Conservation (phyloP, 2,329 filamentous ascomycete genomes). For the Pyrenochaeta sp. region DNA sequence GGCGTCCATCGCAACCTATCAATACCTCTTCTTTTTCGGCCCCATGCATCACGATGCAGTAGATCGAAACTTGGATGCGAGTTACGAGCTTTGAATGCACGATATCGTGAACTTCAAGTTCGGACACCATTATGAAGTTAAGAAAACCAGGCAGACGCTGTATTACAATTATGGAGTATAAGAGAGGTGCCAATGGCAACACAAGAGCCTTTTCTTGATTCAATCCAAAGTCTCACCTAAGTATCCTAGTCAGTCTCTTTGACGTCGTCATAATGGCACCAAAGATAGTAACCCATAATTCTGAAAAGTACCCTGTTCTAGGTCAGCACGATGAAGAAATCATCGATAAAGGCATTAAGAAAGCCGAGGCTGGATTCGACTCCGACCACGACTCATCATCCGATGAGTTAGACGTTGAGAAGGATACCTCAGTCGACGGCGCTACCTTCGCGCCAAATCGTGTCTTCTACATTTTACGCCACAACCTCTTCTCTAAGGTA, state of each 20-base stretch:
- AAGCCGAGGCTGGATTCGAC: too few species aligned
- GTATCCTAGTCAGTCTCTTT: neutral
- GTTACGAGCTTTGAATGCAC: slow-evolving; percentile 2
- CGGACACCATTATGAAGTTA: neutral
- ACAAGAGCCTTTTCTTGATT: neutral
- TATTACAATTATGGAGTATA: neutral
- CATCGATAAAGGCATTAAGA: too few species aligned
- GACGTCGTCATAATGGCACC: neutral
- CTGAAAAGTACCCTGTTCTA: neutral
- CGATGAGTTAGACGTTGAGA: neutral
- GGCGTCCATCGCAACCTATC: neutral
- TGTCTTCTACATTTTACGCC: slow-evolving; percentile 8
- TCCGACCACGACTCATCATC: neutral
- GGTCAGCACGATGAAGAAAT: too few species aligned
- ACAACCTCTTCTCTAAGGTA: slow-evolving; percentile 12
- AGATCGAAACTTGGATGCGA: slow-evolving; percentile 3
- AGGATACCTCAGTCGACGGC: neutral
- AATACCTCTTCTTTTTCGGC: neutral
- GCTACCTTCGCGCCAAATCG: slow-evolving; percentile 4
- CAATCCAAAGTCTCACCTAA: neutral
- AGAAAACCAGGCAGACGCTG: neutral
- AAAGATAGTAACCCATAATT: neutral
- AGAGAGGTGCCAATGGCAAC: neutral
- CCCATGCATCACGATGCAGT: neutral
- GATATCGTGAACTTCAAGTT: neutral